Evolutionary conservation across 805 yeast genomes (phyloP).

Genomic region (Barnettozyma wickerhamii): DNA sequence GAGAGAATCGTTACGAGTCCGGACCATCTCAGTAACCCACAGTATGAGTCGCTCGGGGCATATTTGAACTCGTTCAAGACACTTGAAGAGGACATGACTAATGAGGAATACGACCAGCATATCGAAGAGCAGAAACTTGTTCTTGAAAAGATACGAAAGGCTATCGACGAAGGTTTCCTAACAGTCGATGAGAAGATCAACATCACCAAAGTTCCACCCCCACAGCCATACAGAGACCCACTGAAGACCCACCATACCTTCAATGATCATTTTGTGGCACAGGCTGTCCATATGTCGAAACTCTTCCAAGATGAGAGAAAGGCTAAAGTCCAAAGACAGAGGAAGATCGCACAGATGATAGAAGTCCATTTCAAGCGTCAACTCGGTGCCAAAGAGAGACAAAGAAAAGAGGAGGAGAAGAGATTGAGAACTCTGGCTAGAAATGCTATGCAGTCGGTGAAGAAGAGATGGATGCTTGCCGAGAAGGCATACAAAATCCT

Average conservation of each 20-base stretch:
- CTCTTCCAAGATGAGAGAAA: constrained; percentile 62
- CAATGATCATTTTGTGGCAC: constrained; percentile 71
- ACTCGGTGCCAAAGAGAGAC: constrained; percentile 84
- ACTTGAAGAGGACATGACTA: constrained; percentile 56
- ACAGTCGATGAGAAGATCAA: constrained; percentile 41
- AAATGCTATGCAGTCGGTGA: constrained; percentile 76
- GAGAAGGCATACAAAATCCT: constrained; percentile 71
- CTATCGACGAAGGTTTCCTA: constrained; percentile 39
- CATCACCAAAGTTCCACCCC: constrained; percentile 34
- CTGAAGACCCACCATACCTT: constrained; percentile 46
- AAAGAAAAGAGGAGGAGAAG: constrained; percentile 69
- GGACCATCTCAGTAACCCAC: constrained; percentile 45
- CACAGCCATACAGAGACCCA: constrained; percentile 44
- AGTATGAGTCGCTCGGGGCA: constrained; percentile 35
- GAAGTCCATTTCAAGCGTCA: constrained; percentile 84
- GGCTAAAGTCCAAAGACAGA: constrained; percentile 61
- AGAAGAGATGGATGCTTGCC: constrained; percentile 87
- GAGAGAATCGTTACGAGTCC: constrained; percentile 57
- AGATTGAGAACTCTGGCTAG: constrained; percentile 69
- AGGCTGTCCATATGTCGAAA: constrained; percentile 68
- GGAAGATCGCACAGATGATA: constrained; percentile 73
- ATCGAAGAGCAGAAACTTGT: constrained; percentile 48
- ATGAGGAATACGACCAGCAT: constrained; percentile 57
- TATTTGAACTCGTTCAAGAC: constrained; percentile 53
- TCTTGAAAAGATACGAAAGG: constrained; percentile 41